Percentiles rank a stretch among this genome's conserved stretches.
phyloP scores from a whole-genome alignment of 305 asterid genomes.

The Rubia balearica region DNA sequence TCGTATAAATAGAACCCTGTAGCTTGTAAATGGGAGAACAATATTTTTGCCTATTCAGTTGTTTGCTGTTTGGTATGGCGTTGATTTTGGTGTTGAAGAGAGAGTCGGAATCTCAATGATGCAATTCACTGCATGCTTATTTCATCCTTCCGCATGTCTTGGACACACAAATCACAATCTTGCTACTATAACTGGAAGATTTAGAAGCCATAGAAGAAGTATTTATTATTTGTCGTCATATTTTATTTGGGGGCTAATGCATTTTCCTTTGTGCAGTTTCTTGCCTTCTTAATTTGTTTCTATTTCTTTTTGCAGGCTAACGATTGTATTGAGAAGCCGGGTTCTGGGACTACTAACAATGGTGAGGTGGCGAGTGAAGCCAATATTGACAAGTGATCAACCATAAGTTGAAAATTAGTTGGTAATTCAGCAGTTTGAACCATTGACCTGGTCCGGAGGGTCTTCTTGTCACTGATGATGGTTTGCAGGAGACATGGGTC shows the following conservation, averaged over 20 bases:
- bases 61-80: not conserved
- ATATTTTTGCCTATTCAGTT: not conserved
- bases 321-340: not conserved
- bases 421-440: slow-evolving; percentile 25
- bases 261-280: not conserved
- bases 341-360: not conserved
- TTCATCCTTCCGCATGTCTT: not conserved
- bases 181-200: not conserved
- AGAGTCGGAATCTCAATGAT: not conserved
- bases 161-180: not conserved
- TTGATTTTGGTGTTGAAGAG: not conserved
- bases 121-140: not conserved
- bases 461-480: too few species aligned
- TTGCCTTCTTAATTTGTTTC: not conserved
- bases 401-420: not conserved
- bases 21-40: not conserved
- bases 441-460: slow-evolving; percentile 46
- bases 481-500: too few species aligned
- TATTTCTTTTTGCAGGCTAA: slow-evolving; percentile 2
- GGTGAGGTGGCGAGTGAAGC: not conserved
- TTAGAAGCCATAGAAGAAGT: not conserved
- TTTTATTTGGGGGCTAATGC: not conserved
- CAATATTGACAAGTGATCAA: not conserved
- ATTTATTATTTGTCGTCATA: not conserved
- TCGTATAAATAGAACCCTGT: not conserved